Conservation (phyloP, 805 yeast species). For the Ogataea nakhonphanomensis region DNA sequence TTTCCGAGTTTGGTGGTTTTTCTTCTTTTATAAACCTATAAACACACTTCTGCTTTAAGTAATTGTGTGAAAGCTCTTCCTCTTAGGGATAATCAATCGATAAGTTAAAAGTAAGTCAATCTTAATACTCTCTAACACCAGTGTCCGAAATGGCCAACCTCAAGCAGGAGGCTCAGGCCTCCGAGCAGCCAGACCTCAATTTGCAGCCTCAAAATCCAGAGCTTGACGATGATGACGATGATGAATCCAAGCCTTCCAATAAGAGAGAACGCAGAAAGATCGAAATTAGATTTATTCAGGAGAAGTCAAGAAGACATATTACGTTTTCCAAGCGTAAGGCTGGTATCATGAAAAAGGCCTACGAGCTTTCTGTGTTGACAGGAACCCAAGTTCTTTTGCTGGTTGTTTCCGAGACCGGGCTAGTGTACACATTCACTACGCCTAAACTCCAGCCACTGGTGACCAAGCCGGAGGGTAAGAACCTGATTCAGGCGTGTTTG, state of each 20-base stretch:
- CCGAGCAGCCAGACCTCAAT: conserved; percentile 20
- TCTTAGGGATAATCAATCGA: conserved; percentile 15
- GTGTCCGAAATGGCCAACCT: conserved; percentile 27
- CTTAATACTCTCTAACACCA: conserved; percentile 8
- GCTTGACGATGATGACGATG: conserved; percentile 53
- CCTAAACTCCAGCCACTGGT: conserved; percentile 98
- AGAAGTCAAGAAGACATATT: conserved; percentile 95
- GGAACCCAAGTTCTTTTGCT: conserved; percentile 94
- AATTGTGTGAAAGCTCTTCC: conserved; percentile 15
- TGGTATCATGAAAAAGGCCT: conserved; percentile 99
- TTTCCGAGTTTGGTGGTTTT: conserved; percentile 22
- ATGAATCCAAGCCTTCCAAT: conserved; percentile 43
- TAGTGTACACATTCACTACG: conserved; percentile 97
- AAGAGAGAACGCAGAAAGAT: conserved; percentile 76
- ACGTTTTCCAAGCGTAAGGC: conserved; percentile 98
- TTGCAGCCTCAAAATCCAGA: conserved; percentile 28
- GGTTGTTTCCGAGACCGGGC: conserved; percentile 97
- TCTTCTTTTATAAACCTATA: conserved; percentile 13
- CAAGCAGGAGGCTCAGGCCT: conserved; percentile 23
- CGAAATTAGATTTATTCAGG: conserved; percentile 95
- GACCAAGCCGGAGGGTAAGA: conserved; percentile 95
- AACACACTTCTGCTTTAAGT: conserved; percentile 18
- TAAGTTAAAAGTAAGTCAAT: conserved; percentile 16
- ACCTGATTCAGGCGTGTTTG: conserved; percentile 92
- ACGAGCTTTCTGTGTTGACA: conserved; percentile 91